Evolutionary conservation across 2,329 filamentous ascomycete species (phyloP).

Genomic region (Fusarium odoratissimum): DNA sequence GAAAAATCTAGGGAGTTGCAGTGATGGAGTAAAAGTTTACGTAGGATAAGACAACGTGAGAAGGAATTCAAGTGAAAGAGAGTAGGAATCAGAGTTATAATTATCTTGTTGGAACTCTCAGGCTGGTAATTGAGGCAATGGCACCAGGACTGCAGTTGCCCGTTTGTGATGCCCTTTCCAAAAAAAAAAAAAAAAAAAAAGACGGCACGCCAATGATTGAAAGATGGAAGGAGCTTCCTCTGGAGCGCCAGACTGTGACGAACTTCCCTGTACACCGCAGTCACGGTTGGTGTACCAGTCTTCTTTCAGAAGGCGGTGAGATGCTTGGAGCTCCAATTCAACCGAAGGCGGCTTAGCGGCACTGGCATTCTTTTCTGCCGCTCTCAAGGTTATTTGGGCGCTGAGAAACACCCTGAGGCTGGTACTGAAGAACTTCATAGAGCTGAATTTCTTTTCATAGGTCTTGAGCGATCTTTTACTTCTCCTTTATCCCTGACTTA

Average conservation of each 20-base stretch:
- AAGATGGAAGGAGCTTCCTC: slow-evolving; percentile 23
- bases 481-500: not conserved
- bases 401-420: slow-evolving; percentile 11
- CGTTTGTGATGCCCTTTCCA: slow-evolving; percentile 6
- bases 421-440: not conserved
- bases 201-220: slow-evolving; percentile 29
- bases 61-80: slow-evolving; percentile 1
- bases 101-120: not conserved
- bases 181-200: slow-evolving; percentile 34
- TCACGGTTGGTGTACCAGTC: slow-evolving; percentile 2
- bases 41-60: not conserved
- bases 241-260: slow-evolving; percentile 19
- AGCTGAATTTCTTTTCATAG: slow-evolving; percentile 5
- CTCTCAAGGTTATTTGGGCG: slow-evolving; percentile 12
- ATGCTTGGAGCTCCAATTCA: fast-evolving
- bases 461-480: not conserved
- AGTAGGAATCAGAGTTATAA: not conserved
- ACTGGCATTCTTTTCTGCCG: slow-evolving; percentile 41
- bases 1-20: not conserved
- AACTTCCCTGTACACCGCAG: slow-evolving; percentile 31
- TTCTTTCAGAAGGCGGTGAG: slow-evolving; percentile 16
- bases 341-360: slow-evolving; percentile 1
- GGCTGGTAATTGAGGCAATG: not conserved
- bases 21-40: not conserved
- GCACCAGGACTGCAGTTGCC: slow-evolving; percentile 4